These are phyloP conservation scores for Auriscalpium microsporum DNA, from an alignment of 768 basidiomycete species.

Conservation along the genomic window DNA sequence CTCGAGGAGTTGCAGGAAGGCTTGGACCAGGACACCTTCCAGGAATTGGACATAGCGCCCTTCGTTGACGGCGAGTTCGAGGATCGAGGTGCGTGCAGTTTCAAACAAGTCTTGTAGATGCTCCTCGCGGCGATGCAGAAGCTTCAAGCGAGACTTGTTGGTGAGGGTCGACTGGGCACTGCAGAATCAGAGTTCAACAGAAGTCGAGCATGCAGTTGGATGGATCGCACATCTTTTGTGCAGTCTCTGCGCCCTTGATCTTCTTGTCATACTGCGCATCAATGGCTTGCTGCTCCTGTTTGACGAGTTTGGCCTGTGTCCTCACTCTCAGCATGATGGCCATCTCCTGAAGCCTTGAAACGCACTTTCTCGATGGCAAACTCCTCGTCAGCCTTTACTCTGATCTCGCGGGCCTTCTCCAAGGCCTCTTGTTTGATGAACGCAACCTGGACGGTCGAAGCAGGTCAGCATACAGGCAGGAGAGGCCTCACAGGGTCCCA, in stretches of 20 bases:
- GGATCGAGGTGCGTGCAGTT: constrained; percentile 54
- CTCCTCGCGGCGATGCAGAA: constrained; percentile 88
- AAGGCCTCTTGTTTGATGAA: constrained; percentile 99
- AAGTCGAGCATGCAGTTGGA: neutral
- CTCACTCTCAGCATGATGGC: neutral
- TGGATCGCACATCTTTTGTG: constrained; percentile 84
- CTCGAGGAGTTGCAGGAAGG: constrained; percentile 77
- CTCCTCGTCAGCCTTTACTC: constrained; percentile 96
- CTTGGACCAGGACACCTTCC: constrained; percentile 78
- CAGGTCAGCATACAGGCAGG: neutral
- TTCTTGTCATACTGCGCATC: constrained; percentile 95
- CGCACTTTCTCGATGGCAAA: constrained; percentile 95
- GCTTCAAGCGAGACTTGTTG: constrained; percentile 88
- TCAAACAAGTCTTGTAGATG: constrained; percentile 84
- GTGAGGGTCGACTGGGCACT: constrained; percentile 94
- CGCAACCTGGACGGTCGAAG: constrained; percentile 52
- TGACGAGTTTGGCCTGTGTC: constrained; percentile 86
- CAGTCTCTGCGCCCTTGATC: constrained; percentile 84
- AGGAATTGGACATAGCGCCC: constrained; percentile 75
- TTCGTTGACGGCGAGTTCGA: constrained; percentile 54
- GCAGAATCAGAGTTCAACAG: neutral
- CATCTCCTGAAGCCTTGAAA: neutral
- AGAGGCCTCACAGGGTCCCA: constrained; percentile 26
- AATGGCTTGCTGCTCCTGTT: constrained; percentile 91
- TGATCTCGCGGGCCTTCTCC: constrained; percentile 96